A percentile compares a stretch with the other conserved stretches of the same genome.
These are phyloP conservation scores for Globisporangium cylindrosporum DNA, from an alignment of 352 stramenopile species.

Conservation along the genomic window DNA sequence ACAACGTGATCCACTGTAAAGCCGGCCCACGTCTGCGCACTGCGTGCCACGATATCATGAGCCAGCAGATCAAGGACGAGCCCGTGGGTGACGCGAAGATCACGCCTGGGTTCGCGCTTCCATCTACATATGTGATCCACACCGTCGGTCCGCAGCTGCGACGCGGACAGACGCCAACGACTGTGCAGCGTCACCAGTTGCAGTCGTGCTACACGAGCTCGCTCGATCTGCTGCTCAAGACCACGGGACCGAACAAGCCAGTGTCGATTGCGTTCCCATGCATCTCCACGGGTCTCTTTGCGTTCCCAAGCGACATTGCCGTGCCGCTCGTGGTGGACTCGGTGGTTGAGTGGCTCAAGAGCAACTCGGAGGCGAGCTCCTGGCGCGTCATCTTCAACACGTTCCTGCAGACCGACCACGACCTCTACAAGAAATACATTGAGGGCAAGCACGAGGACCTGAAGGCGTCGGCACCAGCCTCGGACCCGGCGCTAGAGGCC, in stretches of 20 bases:
- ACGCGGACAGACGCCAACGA: slow-evolving; percentile 23
- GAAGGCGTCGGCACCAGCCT: slow-evolving; percentile 17
- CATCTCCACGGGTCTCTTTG: slow-evolving; percentile 69
- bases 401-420: slow-evolving; percentile 54
- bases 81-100: slow-evolving; percentile 49
- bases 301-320: slow-evolving; percentile 54
- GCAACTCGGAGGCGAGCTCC: slow-evolving; percentile 25
- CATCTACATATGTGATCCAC: slow-evolving; percentile 53
- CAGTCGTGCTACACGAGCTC: slow-evolving; percentile 50
- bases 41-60: slow-evolving; percentile 52
- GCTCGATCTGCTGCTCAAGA: slow-evolving; percentile 43
- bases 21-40: slow-evolving; percentile 52
- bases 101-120: slow-evolving; percentile 50
- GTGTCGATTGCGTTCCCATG: slow-evolving; percentile 51
- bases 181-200: slow-evolving; percentile 28
- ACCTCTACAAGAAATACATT: slow-evolving; percentile 44
- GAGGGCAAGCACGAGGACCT: slow-evolving; percentile 18
- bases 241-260: slow-evolving; percentile 5
- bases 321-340: slow-evolving; percentile 41
- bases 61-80: slow-evolving; percentile 33
- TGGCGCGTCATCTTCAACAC: slow-evolving; percentile 77
- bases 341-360: slow-evolving; percentile 50
- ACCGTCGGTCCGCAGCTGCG: slow-evolving; percentile 57
- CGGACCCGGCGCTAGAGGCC: slow-evolving; percentile 25
- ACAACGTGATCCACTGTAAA: slow-evolving; percentile 73